Conservation (phyloP, 371 early-diverging fungal species). For the Haplosporangium sp. region DNA sequence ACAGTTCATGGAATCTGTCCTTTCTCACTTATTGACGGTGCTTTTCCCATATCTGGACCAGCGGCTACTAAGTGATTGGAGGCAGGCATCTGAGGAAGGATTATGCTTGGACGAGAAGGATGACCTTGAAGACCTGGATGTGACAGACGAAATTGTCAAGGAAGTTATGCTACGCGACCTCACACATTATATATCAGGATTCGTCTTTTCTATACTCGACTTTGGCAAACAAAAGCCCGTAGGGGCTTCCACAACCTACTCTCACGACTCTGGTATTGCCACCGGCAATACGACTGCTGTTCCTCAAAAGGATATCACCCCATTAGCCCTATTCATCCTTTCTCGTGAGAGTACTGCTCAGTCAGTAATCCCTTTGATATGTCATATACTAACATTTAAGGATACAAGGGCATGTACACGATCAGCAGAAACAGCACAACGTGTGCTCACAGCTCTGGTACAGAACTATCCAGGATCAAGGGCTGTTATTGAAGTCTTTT, state of each 20-base stretch:
- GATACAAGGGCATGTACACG: conserved; percentile 55
- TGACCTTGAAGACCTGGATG: conserved; percentile 56
- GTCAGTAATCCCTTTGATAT: conserved; percentile 29
- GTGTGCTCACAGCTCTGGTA: conserved; percentile 37
- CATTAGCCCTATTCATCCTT: conserved; percentile 38
- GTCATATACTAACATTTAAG: conserved; percentile 56
- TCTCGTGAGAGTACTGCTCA: conserved; percentile 39
- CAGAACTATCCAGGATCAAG: conserved; percentile 38
- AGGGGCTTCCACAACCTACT: background rate
- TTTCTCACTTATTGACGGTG: conserved; percentile 55
- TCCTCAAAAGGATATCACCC: conserved; percentile 35
- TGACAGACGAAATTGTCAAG: conserved; percentile 61
- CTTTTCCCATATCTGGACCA: conserved; percentile 56
- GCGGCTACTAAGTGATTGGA: conserved; percentile 47
- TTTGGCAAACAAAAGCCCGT: conserved; percentile 14
- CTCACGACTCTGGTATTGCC: background rate
- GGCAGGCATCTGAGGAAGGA: conserved; percentile 39
- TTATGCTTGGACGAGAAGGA: conserved; percentile 36
- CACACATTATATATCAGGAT: conserved; percentile 56
- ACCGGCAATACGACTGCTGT: background rate
- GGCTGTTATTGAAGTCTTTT: conserved; percentile 38
- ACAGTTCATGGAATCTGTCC: conserved; percentile 27
- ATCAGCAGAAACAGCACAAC: conserved; percentile 40
- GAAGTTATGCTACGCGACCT: conserved; percentile 64
- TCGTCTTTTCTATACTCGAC: conserved; percentile 40